Base-by-base conservation (phyloP, 192 early-diverging fungal genomes). In the Coemansia asiatica region DNA sequence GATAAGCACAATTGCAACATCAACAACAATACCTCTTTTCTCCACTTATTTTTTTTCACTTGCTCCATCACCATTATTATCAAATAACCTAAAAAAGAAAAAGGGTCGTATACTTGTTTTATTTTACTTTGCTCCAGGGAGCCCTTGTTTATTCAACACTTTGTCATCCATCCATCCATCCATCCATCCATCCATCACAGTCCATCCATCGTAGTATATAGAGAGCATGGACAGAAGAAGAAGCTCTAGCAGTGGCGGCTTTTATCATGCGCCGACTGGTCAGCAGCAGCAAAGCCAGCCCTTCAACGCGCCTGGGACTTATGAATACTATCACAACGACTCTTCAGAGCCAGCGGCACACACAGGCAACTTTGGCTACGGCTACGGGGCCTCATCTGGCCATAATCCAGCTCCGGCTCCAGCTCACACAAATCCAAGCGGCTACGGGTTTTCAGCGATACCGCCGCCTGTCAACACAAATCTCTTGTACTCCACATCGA, bases 241-340 rank as follows among this genome's bases (percentile, higher is more conserved):
- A 57, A 36, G 36, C 56, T 57, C 56, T 13, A 35, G 31, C 56
- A 36, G 56, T 33, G 18, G 22, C 29, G 56, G 33, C 28, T 57
- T 21, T 15, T 19, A 57, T 21, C 25, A 18, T n/a, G 5, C 29
- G 33, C 31, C 29, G 9, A 10, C n/a, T 1, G 8, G n/a, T 33
- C 56, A 57, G 16, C 56, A 10, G 31, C 31, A 33, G 56, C 56
- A 35, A 10, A 13, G 13, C 31, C 56, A 28, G 29, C 56, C 51
- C 12, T 19, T 16, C 25, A 54, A 26, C 51, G 51, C 51, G 5
- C 33, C 56, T 6, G 28, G n/a, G 13, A 57, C 28, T 1, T 57
- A 33, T 19, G 56, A 31, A 19, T 36, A 36, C 56, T 36, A 57
- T 19, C n/a, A 57, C 28, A 31, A 16, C 31, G 51, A 28, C 40